Conservation (phyloP, 148 eudicot genomes). For the Persicaria tinctoria region DNA sequence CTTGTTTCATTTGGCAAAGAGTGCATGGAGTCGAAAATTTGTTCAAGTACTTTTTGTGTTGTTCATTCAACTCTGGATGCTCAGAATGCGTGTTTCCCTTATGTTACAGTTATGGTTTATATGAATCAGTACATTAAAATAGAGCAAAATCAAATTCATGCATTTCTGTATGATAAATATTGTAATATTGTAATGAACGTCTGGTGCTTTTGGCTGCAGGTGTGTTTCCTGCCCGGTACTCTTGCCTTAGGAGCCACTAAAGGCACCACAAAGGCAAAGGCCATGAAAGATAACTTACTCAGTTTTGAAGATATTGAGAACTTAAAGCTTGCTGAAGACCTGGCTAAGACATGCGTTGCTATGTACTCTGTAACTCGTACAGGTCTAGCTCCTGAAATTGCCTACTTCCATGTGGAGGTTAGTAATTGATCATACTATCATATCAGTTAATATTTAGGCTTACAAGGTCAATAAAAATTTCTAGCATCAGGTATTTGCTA, state of each 20-base stretch:
- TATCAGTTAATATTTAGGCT: neutral
- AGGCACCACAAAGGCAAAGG: conserved; percentile 66
- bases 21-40: neutral
- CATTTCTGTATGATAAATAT: neutral
- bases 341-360: conserved; percentile 75
- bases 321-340: conserved; percentile 80
- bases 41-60: neutral
- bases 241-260: conserved; percentile 94
- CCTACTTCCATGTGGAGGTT: conserved; percentile 71
- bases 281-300: conserved; percentile 52
- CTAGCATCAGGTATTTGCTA: neutral
- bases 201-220: conserved; percentile 30
- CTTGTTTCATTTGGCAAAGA: neutral
- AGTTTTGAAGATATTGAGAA: conserved; percentile 67
- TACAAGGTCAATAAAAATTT: neutral
- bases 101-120: no score
- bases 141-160: neutral
- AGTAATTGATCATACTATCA: conserved; percentile 18
- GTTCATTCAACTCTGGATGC: neutral
- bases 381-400: conserved; percentile 89
- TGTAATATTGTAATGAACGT: neutral
- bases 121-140: neutral
- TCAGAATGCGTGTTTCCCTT: neutral
- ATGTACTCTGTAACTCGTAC: conserved; percentile 83
- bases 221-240: conserved; percentile 84